These are phyloP conservation scores for Penicillium maclennaniae DNA, from an alignment of 495 filamentous ascomycete genomes.

Conservation along the genomic window DNA sequence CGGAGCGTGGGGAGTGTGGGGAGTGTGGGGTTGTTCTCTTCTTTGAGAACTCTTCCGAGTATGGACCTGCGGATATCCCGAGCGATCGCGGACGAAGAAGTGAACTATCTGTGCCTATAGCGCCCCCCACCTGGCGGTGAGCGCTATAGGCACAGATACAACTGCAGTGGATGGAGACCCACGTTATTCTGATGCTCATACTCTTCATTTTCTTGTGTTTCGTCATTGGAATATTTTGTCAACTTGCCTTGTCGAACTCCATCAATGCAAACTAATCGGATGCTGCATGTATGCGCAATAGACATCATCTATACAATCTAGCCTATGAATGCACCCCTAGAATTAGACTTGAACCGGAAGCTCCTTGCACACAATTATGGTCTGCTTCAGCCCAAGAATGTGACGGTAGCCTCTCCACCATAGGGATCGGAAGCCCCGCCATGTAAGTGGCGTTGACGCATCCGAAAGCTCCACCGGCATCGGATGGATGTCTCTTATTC, in stretches of 20 bases:
- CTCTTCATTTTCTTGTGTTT: not conserved
- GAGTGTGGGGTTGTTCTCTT: constrained; percentile 12
- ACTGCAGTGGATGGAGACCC: not conserved
- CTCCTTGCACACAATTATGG: not conserved
- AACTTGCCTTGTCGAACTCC: not conserved
- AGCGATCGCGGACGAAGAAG: not conserved
- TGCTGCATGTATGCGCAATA: not conserved
- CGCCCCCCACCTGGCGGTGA: too few species aligned
- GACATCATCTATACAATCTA: not conserved
- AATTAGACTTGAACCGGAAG: not conserved
- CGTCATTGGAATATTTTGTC: not conserved
- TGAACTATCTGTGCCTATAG: too few species aligned
- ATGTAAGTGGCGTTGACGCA: not conserved
- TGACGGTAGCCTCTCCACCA: not conserved
- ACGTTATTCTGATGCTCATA: not conserved
- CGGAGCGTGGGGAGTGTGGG: constrained; percentile 25
- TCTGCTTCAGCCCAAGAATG: not conserved
- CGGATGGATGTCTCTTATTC: constrained; percentile 11
- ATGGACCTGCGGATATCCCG: constrained; percentile 11
- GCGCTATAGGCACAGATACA: too few species aligned
- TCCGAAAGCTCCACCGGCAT: constrained; percentile 20
- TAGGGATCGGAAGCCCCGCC: constrained; percentile 14
- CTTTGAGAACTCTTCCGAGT: constrained; percentile 10
- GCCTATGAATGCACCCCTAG: too few species aligned
- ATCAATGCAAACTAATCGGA: not conserved